Conservation (phyloP, 2,329 filamentous ascomycete genomes). For the Penicillium sp. region DNA sequence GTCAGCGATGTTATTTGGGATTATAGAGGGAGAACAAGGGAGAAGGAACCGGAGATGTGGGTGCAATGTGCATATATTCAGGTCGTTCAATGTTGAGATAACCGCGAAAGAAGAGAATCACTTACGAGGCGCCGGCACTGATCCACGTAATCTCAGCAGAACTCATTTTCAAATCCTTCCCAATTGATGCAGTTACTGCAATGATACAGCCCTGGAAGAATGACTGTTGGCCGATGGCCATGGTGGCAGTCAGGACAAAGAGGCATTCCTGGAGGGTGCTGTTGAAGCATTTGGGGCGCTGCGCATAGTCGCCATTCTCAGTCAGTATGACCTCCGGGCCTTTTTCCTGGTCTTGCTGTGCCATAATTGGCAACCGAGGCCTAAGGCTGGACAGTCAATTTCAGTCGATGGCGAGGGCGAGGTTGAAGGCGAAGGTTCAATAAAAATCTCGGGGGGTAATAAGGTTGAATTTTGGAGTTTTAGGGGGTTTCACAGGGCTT, state of each 20-base stretch:
- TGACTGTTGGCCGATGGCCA: constrained; percentile 63
- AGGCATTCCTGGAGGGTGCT: constrained; percentile 63
- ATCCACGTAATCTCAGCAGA: constrained; percentile 69
- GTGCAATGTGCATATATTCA: background rate
- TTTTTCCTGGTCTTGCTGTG: constrained; percentile 13
- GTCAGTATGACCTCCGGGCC: constrained; percentile 2
- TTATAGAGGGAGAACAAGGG: background rate
- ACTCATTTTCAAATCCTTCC: constrained; percentile 60
- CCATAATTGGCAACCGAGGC: no score
- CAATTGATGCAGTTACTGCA: constrained; percentile 63
- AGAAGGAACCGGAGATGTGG: background rate
- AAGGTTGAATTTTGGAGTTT: no score
- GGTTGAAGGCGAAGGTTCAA: no score
- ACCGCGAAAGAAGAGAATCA: constrained; percentile 2
- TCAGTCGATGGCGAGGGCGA: no score
- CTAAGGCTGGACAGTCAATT: no score
- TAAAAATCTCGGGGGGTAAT: no score
- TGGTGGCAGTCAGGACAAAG: constrained; percentile 67
- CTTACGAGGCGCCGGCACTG: constrained; percentile 57
- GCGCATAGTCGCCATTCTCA: constrained; percentile 3
- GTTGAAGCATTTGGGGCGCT: constrained; percentile 50
- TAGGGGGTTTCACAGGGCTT: no score
- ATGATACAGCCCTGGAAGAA: constrained; percentile 61
- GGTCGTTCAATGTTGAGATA: background rate
- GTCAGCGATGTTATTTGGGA: constrained; percentile 5